A percentile compares a stretch with the other conserved stretches of the same genome.
Conservation (phyloP, 2,329 filamentous ascomycete genomes). For the Dactylellina cionopaga region DNA sequence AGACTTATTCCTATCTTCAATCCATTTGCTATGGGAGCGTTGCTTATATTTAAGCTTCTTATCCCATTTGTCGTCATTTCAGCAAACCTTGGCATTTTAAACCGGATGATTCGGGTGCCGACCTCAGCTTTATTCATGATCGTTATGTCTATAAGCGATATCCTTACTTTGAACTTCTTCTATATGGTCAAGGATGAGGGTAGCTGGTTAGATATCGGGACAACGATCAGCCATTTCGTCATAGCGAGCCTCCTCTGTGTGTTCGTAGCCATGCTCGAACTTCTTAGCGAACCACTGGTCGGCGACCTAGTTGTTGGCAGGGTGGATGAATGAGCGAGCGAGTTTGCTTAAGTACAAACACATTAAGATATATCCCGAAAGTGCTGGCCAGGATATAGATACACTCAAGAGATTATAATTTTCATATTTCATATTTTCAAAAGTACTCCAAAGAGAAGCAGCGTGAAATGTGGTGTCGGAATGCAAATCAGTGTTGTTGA, state of each 20-base stretch:
- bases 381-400: background rate
- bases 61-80: slow-evolving; percentile 93
- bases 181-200: slow-evolving; percentile 97
- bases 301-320: slow-evolving; percentile 77
- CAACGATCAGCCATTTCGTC: slow-evolving; percentile 92
- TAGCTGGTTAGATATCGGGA: slow-evolving; percentile 96
- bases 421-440: background rate
- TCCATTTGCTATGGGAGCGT: slow-evolving; percentile 87
- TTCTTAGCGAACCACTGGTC: slow-evolving; percentile 83
- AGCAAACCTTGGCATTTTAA: slow-evolving; percentile 92
- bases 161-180: slow-evolving; percentile 95
- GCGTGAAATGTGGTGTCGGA: too few relatives aligned
- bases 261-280: slow-evolving; percentile 88
- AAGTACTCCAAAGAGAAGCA: background rate
- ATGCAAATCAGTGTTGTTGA: too few relatives aligned
- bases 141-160: slow-evolving; percentile 89
- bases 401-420: slow-evolving; percentile 3
- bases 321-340: slow-evolving; percentile 19
- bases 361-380: background rate
- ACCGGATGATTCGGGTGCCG: slow-evolving; percentile 81
- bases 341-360: background rate
- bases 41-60: slow-evolving; percentile 88
- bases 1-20: slow-evolving; percentile 91
- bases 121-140: slow-evolving; percentile 90
- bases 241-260: slow-evolving; percentile 90